Base-by-base conservation (phyloP, 2,329 filamentous ascomycete genomes). In the Chrysoporthe austroafricana region DNA sequence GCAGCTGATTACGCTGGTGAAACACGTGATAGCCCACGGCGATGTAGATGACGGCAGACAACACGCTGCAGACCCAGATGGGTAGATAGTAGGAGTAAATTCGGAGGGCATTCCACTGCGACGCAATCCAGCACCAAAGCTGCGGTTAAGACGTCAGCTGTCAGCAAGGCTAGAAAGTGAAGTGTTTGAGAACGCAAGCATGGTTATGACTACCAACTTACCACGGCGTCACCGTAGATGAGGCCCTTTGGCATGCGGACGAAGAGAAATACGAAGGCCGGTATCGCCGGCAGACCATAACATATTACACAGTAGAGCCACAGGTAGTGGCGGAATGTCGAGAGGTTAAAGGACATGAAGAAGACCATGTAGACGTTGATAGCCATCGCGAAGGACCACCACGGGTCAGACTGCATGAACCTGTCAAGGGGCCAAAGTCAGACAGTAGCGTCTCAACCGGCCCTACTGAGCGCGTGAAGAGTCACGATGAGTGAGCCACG, bases 361-460 rank as follows among this genome's bases (percentile, higher is more conserved):
- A 88, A 88, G 68, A 88, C 86, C 63, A 94, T 84, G 73, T 91
- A 92, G 70, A 95, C 92, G 74, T 95, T 96, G 74, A 90, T 83
- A 3, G 92, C 91, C 92, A 96, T 95, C 71, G 90, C 90, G 64
- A 94, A 86, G 0, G 91, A 91, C 91, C 90, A 94, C 79, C 91
- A 85, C 0, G 90, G 88, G 77, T 93, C 90, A 5, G 90, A 90
- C 71, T 91, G 89, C 86, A 92, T 91, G 77, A 93, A 93, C 87
- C 89, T 92, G 70, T 11, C 13, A n/a, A 34, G 5, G n/a, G 54
- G 21, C 18, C 26, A 34, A 44, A 16, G 39, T 54, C 58, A 44
- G 46, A 18, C 14, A 8, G 18, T 16, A 5, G 26, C 3, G 21
- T 26, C 8, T 11, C 18, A n/a, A 18, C n/a, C 14, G 4, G 36